Evolutionary conservation across 1,284 basidiomycete species (phyloP).

Genomic region (Apiotrichum siamense): DNA sequence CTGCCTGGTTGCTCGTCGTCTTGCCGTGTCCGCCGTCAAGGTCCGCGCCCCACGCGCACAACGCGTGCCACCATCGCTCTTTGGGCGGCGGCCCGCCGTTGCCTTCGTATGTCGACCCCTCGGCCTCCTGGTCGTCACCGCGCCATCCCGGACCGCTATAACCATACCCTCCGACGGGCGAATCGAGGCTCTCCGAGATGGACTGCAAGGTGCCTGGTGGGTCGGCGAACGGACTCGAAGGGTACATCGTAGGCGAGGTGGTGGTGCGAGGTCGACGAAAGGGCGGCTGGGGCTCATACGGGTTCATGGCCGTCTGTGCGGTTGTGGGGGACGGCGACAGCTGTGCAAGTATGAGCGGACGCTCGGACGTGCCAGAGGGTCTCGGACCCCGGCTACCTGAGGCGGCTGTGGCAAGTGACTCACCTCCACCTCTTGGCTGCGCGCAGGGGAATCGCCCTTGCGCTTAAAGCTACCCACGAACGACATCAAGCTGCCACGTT

Average conservation of each 20-base stretch:
- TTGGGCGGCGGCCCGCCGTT: background rate
- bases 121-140: constrained; percentile 30
- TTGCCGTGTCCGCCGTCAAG: constrained; percentile 34
- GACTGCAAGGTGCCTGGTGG: constrained; percentile 10
- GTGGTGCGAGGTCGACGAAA: background rate
- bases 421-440: constrained; percentile 22
- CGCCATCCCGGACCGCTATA: constrained; percentile 32
- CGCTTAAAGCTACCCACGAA: constrained; percentile 22
- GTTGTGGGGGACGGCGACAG: background rate
- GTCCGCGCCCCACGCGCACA: constrained; percentile 42
- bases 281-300: constrained; percentile 26
- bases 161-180: constrained; percentile 16
- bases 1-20: constrained; percentile 25
- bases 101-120: background rate
- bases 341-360: too few species aligned
- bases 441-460: background rate
- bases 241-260: constrained; percentile 10
- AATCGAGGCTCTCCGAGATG: background rate
- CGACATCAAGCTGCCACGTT: constrained; percentile 25
- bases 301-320: constrained; percentile 15
- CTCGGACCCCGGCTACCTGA: too few species aligned
- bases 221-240: constrained; percentile 27
- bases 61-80: constrained; percentile 43
- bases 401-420: constrained; percentile 5
- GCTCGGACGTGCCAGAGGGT: too few species aligned